Evolutionary conservation across 768 basidiomycete species (phyloP).

Genomic region (Phanerochaete sordida): DNA sequence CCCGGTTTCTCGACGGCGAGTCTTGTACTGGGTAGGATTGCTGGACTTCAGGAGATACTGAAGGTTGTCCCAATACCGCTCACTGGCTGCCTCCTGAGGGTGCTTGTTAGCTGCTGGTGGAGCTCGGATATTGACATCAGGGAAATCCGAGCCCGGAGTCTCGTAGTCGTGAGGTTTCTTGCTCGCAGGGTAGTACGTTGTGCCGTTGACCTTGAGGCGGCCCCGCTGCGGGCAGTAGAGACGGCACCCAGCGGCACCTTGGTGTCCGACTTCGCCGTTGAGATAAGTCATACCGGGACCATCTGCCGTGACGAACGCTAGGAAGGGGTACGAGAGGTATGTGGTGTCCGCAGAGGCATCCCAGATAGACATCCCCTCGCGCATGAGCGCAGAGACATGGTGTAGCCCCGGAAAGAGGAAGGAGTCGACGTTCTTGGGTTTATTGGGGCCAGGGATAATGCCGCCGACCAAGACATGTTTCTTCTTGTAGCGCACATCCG

Average conservation of each 20-base stretch:
- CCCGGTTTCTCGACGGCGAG: conserved; percentile 26
- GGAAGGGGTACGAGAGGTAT: not conserved
- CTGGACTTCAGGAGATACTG: not conserved
- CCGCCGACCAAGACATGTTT: conserved; percentile 25
- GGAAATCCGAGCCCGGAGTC: conserved; percentile 25
- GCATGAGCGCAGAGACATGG: conserved; percentile 22
- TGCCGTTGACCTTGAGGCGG: conserved; percentile 20
- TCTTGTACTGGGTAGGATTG: conserved; percentile 21
- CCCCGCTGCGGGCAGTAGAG: conserved; percentile 15
- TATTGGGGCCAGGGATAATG: conserved; percentile 28
- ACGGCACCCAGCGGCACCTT: too few relatives aligned
- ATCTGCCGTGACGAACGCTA: conserved; percentile 4
- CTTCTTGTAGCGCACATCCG: conserved; percentile 29
- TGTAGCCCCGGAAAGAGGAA: conserved; percentile 26
- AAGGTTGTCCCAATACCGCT: not conserved
- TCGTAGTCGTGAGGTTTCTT: conserved; percentile 23
- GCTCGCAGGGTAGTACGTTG: conserved; percentile 32
- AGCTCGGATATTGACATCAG: conserved; percentile 25
- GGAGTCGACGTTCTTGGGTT: conserved; percentile 29
- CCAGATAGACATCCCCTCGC: not conserved
- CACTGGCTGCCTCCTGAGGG: not conserved
- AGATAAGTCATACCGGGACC: not conserved
- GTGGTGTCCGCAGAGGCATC: not conserved
- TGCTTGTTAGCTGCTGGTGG: not conserved
- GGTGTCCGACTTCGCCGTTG: too few relatives aligned